Conservation (phyloP, 306 rosid species). For the Cyclanthera cordifolia region DNA sequence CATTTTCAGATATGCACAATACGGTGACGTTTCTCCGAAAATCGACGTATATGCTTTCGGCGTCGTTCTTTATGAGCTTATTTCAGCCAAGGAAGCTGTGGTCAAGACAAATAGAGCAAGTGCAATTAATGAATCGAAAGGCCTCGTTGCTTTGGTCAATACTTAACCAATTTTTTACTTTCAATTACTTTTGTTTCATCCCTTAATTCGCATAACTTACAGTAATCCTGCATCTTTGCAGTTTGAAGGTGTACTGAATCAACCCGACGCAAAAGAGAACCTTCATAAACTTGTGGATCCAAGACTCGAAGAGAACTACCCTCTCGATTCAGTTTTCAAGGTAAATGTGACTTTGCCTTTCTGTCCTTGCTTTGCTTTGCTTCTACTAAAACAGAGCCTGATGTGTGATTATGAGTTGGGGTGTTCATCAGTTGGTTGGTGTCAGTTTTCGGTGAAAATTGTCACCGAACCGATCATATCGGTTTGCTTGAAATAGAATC, state of each 20-base stretch:
- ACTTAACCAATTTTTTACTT: neutral
- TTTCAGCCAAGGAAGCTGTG: conserved; percentile 80
- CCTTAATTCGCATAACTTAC: neutral
- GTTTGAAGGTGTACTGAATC: conserved; percentile 66
- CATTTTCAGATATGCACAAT: conserved; percentile 62
- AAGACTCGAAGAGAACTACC: conserved; percentile 60
- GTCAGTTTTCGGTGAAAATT: too few relatives aligned
- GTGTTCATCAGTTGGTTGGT: too few relatives aligned
- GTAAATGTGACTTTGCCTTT: conserved; percentile 26
- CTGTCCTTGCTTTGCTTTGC: neutral
- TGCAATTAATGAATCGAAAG: conserved; percentile 44
- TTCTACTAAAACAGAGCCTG: conserved; percentile 5
- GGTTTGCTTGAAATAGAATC: too few relatives aligned
- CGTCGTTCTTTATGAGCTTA: conserved; percentile 79
- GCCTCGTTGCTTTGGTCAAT: conserved; percentile 62
- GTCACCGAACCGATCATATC: too few relatives aligned
- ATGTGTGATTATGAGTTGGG: neutral
- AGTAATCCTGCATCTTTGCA: conserved; percentile 22
- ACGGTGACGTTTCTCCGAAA: conserved; percentile 73
- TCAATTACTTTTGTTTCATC: neutral
- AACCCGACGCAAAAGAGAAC: conserved; percentile 34
- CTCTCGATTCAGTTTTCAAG: conserved; percentile 63
- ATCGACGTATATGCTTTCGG: conserved; percentile 83
- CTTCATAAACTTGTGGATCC: conserved; percentile 60
- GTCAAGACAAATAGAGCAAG: conserved; percentile 22